Evolutionary conservation across 768 basidiomycete species (phyloP), one percentile per base, ranked within the genome.

Genomic region (Naganishia antarctica): DNA sequence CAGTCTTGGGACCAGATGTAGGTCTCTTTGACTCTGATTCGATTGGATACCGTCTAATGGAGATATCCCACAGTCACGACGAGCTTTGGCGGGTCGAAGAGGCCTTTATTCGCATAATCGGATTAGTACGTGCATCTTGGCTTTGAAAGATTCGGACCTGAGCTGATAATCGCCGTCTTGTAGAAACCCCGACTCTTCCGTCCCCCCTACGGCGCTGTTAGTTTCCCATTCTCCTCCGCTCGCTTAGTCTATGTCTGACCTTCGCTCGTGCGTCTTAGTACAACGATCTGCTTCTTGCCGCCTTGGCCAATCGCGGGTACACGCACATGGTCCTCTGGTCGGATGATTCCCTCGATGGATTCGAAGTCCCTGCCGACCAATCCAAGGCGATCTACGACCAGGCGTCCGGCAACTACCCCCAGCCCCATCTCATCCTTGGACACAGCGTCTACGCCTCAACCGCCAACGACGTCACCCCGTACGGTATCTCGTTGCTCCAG

Each of bases 101-200:
- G 5, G 76, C 76, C 4, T 71, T 78, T 61, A 69, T 72, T 70
- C 71, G 67, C 60, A 78, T 78, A 43, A 67, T 78, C 0, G 76
- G 75, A 12, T 9, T 37, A 18, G 43, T 44, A 18, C 9, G 43
- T 44, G 34, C 34, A n/a, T n/a, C n/a, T n/a, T n/a, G n/a, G n/a
- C n/a, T n/a, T n/a, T n/a, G n/a, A n/a, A n/a, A n/a, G n/a, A n/a
- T n/a, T n/a, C n/a, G n/a, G n/a, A n/a, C n/a, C 37, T 40, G 37
- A 40, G 37, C 37, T 7, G 16, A 40, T 16, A 16, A 7, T 40
- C 8, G 16, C 37, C 37, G 8, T 40, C 37, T 8, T 40, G 16
- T 16, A 40, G 37, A 40, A 40, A 40, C 37, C 37, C 37, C 37
- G 37, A 16, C 37, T 40, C 37, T 40, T 40, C 37, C 37, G 37